Evolutionary conservation across 495 filamentous ascomycete species (phyloP).

Genomic region (Penicillium egyptiacum): DNA sequence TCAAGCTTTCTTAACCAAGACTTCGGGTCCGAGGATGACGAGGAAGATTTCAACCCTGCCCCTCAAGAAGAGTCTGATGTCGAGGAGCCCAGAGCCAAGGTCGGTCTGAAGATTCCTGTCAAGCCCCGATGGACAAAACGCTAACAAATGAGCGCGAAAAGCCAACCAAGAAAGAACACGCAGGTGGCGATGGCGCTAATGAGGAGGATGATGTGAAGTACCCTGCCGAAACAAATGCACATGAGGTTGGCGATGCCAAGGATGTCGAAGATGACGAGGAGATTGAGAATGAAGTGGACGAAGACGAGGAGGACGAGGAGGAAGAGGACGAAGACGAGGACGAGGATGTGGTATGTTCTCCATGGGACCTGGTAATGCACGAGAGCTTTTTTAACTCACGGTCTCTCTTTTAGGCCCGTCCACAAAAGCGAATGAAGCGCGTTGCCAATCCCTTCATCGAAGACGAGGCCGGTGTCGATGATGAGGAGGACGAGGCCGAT

Average conservation of each 20-base stretch:
- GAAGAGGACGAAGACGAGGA: slow-evolving; percentile 34
- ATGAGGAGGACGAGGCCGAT: slow-evolving; percentile 88
- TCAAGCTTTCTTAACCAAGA: slow-evolving; percentile 55
- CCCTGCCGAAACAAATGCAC: slow-evolving; percentile 54
- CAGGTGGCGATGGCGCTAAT: slow-evolving; percentile 39
- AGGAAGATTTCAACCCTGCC: slow-evolving; percentile 78
- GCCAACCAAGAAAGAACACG: slow-evolving; percentile 48
- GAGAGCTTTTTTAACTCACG: slow-evolving; percentile 18
- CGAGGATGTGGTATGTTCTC: slow-evolving; percentile 26
- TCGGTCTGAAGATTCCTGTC: slow-evolving; percentile 27
- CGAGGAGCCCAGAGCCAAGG: slow-evolving; percentile 51
- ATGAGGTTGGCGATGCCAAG: slow-evolving; percentile 44
- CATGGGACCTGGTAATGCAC: slow-evolving; percentile 20
- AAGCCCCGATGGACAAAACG: not conserved
- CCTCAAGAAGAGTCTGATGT: slow-evolving; percentile 67
- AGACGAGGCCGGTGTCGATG: slow-evolving; percentile 94
- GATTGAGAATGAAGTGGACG: slow-evolving; percentile 35
- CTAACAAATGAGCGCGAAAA: slow-evolving; percentile 24
- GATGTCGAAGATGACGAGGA: slow-evolving; percentile 55
- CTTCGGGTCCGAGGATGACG: slow-evolving; percentile 73
- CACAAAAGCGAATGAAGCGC: slow-evolving; percentile 73
- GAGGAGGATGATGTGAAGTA: slow-evolving; percentile 46
- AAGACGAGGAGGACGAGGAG: slow-evolving; percentile 43
- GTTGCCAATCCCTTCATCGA: slow-evolving; percentile 83
- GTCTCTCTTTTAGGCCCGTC: slow-evolving; percentile 54